Percentiles rank a stretch among this genome's conserved stretches.
phyloP scores from a whole-genome alignment of 1,284 basidiomycete genomes.

The Cerioporus squamosus region DNA sequence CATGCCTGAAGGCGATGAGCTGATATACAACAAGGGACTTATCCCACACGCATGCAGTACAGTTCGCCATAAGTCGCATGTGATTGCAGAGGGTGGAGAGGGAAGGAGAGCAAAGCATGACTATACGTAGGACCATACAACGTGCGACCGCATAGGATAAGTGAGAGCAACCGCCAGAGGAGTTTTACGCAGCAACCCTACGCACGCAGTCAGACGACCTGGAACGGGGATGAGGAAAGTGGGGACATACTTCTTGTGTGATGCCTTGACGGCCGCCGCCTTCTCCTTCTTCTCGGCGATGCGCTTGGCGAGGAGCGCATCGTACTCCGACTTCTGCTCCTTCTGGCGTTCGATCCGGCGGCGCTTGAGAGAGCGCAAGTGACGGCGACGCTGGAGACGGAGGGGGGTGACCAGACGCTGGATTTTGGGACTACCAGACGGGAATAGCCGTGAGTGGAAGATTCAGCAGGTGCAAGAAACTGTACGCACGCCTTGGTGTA shows the following conservation, averaged over 20 bases:
- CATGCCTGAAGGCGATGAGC: slow-evolving; percentile 4
- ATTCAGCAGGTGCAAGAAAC: background rate
- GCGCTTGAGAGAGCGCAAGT: slow-evolving; percentile 89
- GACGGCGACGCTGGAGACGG: slow-evolving; percentile 96
- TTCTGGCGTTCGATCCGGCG: slow-evolving; percentile 91
- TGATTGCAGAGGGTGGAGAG: slow-evolving; percentile 20
- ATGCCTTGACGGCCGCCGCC: slow-evolving; percentile 77
- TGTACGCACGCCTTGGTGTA: slow-evolving; percentile 94
- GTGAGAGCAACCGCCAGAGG: slow-evolving; percentile 8
- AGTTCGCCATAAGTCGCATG: slow-evolving; percentile 27
- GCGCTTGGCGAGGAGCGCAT: slow-evolving; percentile 87
- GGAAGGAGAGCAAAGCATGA: slow-evolving; percentile 25
- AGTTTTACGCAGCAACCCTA: slow-evolving; percentile 23
- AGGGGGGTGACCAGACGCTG: slow-evolving; percentile 93
- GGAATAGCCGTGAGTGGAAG: background rate
- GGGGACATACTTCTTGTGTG: slow-evolving; percentile 63
- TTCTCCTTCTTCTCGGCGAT: slow-evolving; percentile 93
- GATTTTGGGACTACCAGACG: slow-evolving; percentile 72
- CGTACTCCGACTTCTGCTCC: slow-evolving; percentile 94
- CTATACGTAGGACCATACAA: slow-evolving; percentile 28
- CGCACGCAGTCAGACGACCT: background rate
- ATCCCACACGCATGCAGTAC: slow-evolving; percentile 12
- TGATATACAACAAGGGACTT: slow-evolving; percentile 17
- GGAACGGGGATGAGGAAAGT: too few species aligned
- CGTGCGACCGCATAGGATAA: slow-evolving; percentile 26